phyloP scores from a whole-genome alignment of 768 basidiomycete species.

The Cubamyces lactineus region DNA sequence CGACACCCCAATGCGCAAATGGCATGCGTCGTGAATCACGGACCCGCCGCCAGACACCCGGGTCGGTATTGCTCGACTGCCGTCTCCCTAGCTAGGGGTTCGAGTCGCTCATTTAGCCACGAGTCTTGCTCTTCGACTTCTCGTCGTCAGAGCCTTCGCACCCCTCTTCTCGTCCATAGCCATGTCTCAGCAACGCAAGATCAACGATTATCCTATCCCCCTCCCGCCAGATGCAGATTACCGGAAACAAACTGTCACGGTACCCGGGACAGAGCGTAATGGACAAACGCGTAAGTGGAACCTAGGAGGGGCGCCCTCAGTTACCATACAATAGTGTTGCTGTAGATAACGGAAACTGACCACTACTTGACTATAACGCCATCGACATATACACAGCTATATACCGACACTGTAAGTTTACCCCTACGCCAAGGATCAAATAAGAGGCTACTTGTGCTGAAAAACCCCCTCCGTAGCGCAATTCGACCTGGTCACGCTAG shows the following conservation, averaged over 20 bases:
- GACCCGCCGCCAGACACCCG: neutral
- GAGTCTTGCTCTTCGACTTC: neutral
- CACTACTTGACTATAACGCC: neutral
- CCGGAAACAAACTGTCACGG: constrained; percentile 60
- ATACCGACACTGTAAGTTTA: constrained; percentile 13
- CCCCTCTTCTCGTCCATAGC: too few species aligned
- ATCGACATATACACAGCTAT: neutral
- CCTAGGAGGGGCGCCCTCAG: neutral
- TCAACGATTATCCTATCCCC: constrained; percentile 27
- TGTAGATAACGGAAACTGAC: too few species aligned
- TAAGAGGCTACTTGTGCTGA: neutral
- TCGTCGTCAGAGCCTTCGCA: too few species aligned
- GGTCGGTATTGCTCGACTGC: neutral
- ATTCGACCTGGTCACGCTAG: constrained; percentile 42
- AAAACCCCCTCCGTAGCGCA: neutral
- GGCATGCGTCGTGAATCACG: neutral
- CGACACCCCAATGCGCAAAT: too few species aligned
- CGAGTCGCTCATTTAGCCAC: neutral
- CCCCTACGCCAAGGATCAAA: too few species aligned
- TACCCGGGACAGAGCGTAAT: constrained; percentile 81
- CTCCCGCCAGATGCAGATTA: constrained; percentile 50
- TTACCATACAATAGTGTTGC: too few species aligned
- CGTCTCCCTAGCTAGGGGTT: too few species aligned
- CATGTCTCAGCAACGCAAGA: constrained; percentile 7
- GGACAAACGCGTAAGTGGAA: constrained; percentile 70